Evolutionary conservation across 108 stramenopile genomes (phyloP).

Genomic region (Cyclostephanos invisitatus): DNA sequence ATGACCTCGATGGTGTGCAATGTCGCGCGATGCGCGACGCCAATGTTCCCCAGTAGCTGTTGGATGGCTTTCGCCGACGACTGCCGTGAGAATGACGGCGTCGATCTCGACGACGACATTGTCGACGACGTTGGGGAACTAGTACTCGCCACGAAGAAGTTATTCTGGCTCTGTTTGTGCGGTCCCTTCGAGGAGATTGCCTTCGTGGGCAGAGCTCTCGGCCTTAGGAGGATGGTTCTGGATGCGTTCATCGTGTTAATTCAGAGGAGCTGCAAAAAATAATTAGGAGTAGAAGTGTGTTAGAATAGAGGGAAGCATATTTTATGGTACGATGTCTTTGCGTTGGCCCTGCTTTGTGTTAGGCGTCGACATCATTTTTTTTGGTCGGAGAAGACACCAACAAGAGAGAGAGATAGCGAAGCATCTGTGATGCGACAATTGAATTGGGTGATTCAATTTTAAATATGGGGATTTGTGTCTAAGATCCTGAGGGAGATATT

Average conservation of each 20-base stretch:
- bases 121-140: background rate
- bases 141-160: background rate
- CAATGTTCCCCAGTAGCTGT: background rate
- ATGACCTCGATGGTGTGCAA: background rate
- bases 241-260: background rate
- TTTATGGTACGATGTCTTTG: too few species aligned
- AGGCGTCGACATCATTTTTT: too few species aligned
- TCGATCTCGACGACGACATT: background rate
- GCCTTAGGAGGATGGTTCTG: background rate
- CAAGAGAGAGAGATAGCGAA: too few species aligned
- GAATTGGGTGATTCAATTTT: too few species aligned
- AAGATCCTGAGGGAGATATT: too few species aligned
- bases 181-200: background rate
- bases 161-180: background rate
- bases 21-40: background rate
- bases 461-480: too few species aligned
- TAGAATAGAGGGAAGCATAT: too few species aligned
- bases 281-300: too few species aligned
- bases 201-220: background rate
- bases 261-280: too few species aligned
- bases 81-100: background rate
- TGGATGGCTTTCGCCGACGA: background rate
- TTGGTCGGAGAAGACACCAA: too few species aligned
- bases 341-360: too few species aligned
- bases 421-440: too few species aligned